Percentiles rank a stretch among this genome's conserved stretches.
Evolutionary conservation across 176 grass and related monocot species (phyloP).

Genomic region (Triticum turgidum): DNA sequence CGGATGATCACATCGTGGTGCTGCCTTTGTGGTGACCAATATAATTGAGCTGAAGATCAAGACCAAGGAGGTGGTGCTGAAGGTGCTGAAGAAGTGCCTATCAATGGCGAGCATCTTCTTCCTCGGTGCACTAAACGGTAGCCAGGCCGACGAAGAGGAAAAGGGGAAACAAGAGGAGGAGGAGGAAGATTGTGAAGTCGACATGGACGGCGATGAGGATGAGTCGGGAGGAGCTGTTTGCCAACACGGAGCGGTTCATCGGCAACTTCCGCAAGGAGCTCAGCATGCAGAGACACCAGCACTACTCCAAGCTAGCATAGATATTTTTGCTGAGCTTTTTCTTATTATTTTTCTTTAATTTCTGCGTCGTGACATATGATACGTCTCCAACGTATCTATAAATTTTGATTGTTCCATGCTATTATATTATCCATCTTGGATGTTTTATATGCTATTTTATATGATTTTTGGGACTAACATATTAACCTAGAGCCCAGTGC

Average conservation of each 20-base stretch:
- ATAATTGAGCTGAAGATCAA: neutral
- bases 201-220: neutral
- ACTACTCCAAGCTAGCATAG: too few species aligned
- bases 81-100: neutral
- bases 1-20: neutral
- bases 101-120: slow-evolving; percentile 15
- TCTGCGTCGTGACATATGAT: too few species aligned
- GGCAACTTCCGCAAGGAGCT: neutral
- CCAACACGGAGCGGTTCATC: neutral
- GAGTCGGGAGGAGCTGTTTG: slow-evolving; percentile 11
- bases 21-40: neutral
- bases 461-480: too few species aligned
- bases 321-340: too few species aligned
- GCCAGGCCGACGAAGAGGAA: neutral
- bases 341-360: too few species aligned
- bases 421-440: too few species aligned
- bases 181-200: neutral
- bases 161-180: neutral
- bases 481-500: too few species aligned
- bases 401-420: too few species aligned
- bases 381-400: too few species aligned
- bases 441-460: too few species aligned
- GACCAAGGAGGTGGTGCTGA: neutral
- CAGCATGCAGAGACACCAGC: neutral
- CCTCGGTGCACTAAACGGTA: neutral